phyloP scores from a whole-genome alignment of 2,329 filamentous ascomycete species.

The Colletotrichum melonis region DNA sequence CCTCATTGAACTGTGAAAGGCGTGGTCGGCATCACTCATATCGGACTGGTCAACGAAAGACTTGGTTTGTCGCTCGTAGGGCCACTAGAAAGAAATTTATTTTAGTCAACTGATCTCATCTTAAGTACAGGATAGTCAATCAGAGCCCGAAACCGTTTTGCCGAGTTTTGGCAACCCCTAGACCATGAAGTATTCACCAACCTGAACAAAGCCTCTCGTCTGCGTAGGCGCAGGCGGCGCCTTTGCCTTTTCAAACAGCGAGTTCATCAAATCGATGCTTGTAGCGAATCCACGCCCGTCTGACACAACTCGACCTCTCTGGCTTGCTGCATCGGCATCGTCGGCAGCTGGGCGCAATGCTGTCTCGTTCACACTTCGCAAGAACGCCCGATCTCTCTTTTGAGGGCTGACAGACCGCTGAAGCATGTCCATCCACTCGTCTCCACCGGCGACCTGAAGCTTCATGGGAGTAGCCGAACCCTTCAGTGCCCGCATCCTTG shows the following conservation, averaged over 20 bases:
- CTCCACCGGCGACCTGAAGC: constrained; percentile 73
- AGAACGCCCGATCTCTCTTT: constrained; percentile 87
- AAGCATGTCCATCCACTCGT: constrained; percentile 94
- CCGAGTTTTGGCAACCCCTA: constrained; percentile 26
- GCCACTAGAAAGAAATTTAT: constrained; percentile 75
- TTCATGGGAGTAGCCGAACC: constrained; percentile 68
- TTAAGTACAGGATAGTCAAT: constrained; percentile 45
- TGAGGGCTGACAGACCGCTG: constrained; percentile 93
- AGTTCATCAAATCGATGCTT: constrained; percentile 97
- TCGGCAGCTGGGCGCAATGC: constrained; percentile 49
- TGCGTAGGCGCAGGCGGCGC: constrained; percentile 61
- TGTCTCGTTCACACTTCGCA: constrained; percentile 67
- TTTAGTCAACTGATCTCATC: constrained; percentile 45
- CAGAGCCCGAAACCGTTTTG: neutral
- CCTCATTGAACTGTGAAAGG: constrained; percentile 79
- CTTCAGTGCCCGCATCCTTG: constrained; percentile 72
- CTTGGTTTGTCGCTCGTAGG: constrained; percentile 84
- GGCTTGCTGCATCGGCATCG: constrained; percentile 43
- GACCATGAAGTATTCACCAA: constrained; percentile 71
- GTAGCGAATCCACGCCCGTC: constrained; percentile 80
- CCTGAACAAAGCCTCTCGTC: constrained; percentile 82
- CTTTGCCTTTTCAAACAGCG: constrained; percentile 82
- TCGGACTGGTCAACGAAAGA: constrained; percentile 70
- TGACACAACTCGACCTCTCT: constrained; percentile 47
- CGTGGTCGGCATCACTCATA: constrained; percentile 72